phyloP scores from a whole-genome alignment of 83 land plant species.

The Picea abies region DNA sequence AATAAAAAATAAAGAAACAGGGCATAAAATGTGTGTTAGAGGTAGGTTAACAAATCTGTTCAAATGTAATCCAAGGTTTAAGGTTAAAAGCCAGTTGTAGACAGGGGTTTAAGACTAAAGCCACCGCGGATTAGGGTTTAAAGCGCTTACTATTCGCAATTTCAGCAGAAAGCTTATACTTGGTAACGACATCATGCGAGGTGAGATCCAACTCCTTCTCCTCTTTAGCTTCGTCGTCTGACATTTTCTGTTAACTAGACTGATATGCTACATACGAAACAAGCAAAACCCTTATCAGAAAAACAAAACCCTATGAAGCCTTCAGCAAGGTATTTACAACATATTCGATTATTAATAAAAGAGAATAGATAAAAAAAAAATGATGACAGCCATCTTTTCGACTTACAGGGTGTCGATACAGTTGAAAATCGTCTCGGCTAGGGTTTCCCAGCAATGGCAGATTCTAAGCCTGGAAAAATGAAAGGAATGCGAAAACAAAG shows the following conservation, averaged over 20 bases:
- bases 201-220: constrained; percentile 97
- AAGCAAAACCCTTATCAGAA: too few relatives aligned
- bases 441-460: too few relatives aligned
- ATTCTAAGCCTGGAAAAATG: too few relatives aligned
- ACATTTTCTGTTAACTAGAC: constrained; percentile 37
- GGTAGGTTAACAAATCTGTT: background rate
- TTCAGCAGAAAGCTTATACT: constrained; percentile 94
- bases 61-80: background rate
- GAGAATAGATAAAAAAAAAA: too few relatives aligned
- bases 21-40: background rate
- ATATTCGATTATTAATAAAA: too few relatives aligned
- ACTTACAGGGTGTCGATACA: too few relatives aligned
- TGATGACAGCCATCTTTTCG: too few relatives aligned
- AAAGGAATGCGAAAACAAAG: too few relatives aligned
- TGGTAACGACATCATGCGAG: constrained; percentile 91
- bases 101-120: background rate
- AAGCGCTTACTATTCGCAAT: constrained; percentile 61
- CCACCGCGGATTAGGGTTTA: background rate
- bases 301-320: too few relatives aligned
- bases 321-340: too few relatives aligned
- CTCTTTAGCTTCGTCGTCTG: constrained; percentile 91
- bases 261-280: too few relatives aligned
- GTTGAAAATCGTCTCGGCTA: too few relatives aligned
- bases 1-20: background rate
- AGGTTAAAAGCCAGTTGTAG: background rate